Conservation (phyloP, 2,329 filamentous ascomycete species). For the Canariomyces notabilis region DNA sequence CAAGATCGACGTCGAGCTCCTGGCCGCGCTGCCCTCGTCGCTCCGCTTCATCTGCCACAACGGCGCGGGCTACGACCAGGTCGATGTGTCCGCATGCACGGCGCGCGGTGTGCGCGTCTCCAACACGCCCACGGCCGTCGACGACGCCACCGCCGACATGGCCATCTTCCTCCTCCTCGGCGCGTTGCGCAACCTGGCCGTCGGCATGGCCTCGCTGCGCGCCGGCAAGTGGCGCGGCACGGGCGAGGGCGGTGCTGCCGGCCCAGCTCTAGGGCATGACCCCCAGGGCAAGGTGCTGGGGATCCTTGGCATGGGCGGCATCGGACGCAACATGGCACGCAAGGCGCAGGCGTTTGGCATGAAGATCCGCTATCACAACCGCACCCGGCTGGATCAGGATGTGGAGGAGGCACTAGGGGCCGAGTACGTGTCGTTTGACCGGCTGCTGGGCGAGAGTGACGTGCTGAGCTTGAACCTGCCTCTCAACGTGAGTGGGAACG, state of each 20-base stretch:
- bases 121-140: slow-evolving; percentile 75
- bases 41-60: slow-evolving; percentile 58
- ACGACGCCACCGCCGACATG: slow-evolving; percentile 78
- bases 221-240: slow-evolving; percentile 62
- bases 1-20: slow-evolving; percentile 63
- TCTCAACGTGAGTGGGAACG: slow-evolving; percentile 62
- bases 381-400: slow-evolving; percentile 53
- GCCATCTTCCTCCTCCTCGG: slow-evolving; percentile 78
- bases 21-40: slow-evolving; percentile 50
- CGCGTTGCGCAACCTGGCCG: slow-evolving; percentile 68
- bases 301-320: slow-evolving; percentile 82
- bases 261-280: slow-evolving; percentile 64
- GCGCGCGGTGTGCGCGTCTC: slow-evolving; percentile 63
- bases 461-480: slow-evolving; percentile 77
- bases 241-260: no score
- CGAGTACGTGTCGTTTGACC: slow-evolving; percentile 68
- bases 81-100: slow-evolving; percentile 69
- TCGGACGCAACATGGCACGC: slow-evolving; percentile 69
- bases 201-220: slow-evolving; percentile 60
- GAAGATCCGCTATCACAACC: slow-evolving; percentile 70
- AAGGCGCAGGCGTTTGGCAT: slow-evolving; percentile 74
- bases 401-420: slow-evolving; percentile 49
- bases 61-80: slow-evolving; percentile 79
- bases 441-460: slow-evolving; percentile 63
- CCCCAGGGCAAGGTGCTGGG: slow-evolving; percentile 74